Evolutionary conservation across 2,329 filamentous ascomycete species (phyloP).

Genomic region (Macrophomina tecta): DNA sequence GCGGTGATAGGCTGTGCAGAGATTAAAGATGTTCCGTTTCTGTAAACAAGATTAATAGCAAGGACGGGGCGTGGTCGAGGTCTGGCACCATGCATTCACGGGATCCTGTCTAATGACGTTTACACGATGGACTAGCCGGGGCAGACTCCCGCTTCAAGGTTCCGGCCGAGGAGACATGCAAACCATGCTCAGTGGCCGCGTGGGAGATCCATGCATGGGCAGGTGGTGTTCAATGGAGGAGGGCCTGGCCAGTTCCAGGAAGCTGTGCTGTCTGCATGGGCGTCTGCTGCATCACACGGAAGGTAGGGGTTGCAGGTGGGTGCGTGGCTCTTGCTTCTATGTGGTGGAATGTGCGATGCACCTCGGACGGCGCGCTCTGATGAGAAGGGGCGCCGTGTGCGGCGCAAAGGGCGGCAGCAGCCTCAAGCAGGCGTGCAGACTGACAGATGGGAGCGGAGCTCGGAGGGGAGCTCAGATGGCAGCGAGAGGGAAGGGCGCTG

Average conservation of each 20-base stretch:
- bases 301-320: neutral
- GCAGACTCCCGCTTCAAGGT: slow-evolving; percentile 6
- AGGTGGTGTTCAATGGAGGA: neutral
- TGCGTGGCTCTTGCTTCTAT: slow-evolving; percentile 6
- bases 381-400: neutral
- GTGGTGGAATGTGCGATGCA: slow-evolving; percentile 3
- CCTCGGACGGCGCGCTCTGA: neutral
- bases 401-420: neutral
- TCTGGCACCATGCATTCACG: neutral
- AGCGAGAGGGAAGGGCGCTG: neutral
- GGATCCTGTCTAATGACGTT: slow-evolving; percentile 5
- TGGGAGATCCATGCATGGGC: neutral
- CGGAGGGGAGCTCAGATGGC: too few species aligned
- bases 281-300: neutral
- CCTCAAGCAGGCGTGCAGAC: neutral
- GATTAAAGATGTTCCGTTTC: slow-evolving; percentile 12
- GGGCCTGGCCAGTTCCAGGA: neutral
- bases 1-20: slow-evolving; percentile 6
- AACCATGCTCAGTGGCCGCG: neutral
- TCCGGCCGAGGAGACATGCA: slow-evolving; percentile 1
- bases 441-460: neutral
- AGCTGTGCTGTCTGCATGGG: neutral
- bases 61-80: neutral
- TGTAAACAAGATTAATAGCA: slow-evolving; percentile 14
- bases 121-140: neutral